These are phyloP conservation scores for Cubamyces sp. DNA, from an alignment of 768 basidiomycete genomes.

Conservation along the genomic window DNA sequence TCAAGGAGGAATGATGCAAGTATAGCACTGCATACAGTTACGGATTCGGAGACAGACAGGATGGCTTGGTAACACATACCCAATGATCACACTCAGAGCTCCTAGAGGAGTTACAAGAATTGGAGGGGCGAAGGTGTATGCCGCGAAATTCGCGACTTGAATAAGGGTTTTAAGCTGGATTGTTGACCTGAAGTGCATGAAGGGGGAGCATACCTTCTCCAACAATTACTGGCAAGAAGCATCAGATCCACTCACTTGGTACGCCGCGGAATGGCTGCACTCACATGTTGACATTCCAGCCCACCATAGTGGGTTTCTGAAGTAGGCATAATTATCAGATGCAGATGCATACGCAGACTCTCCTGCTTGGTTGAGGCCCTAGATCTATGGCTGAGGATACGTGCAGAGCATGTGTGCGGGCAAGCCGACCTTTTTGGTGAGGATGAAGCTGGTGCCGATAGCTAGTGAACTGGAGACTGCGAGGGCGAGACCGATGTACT, in stretches of 20 bases:
- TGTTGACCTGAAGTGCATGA: constrained; percentile 20
- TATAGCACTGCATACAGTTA: constrained; percentile 63
- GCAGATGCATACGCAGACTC: constrained; percentile 58
- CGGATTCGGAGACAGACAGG: constrained; percentile 4
- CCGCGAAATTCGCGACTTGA: constrained; percentile 87
- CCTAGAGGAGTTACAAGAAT: constrained; percentile 99
- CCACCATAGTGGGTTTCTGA: constrained; percentile 97
- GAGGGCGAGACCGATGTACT: constrained; percentile 91
- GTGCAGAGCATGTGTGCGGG: not conserved
- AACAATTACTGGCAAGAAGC: constrained; percentile 68
- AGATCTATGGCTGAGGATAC: not conserved
- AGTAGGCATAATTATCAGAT: constrained; percentile 84
- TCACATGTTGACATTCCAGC: constrained; percentile 88
- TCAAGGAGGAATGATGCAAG: constrained; percentile 91
- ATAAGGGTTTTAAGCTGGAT: not conserved
- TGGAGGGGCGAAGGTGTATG: constrained; percentile 96
- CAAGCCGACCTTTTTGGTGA: constrained; percentile 90
- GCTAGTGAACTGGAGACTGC: constrained; percentile 83
- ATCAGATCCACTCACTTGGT: not conserved
- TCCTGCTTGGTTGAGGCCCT: constrained; percentile 92
- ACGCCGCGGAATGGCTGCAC: constrained; percentile 39
- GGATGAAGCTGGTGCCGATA: constrained; percentile 96
- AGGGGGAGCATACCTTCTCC: constrained; percentile 73
- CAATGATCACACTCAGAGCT: constrained; percentile 93
- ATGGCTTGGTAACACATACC: constrained; percentile 53